Base-by-base conservation (phyloP, 805 yeast species). In the Kodamaea hsintzibuensis region DNA sequence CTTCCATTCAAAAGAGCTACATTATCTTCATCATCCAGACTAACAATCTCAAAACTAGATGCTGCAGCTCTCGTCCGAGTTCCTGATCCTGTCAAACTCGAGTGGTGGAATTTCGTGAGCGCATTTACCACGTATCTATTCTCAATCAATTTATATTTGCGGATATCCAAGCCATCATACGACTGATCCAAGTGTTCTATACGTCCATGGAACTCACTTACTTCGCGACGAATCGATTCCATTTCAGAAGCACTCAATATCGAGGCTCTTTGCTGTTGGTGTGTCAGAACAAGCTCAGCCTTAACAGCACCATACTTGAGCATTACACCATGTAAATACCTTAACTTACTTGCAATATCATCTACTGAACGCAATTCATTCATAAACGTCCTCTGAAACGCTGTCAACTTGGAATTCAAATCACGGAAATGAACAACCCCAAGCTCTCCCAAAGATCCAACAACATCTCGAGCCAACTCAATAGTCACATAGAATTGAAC, bases 401-500 rank as follows among this genome's bases (percentile, higher is more conserved):
- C 69, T 14, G 79, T 75, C 49, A 77, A 61, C 52, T 67, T 70
- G 19, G 76, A 68, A 59, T 78, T 78, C 74, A 90, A 78, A 61
- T 76, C 80, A 40, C 80, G 62, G 58, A 76, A 76, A 59, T 76
- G 80, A 10, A 76, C 80, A 25, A 66, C 63, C 22, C 78, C 78
- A 16, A 68, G 55, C n/a, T 62, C 57, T 7, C 80, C 80, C 27
- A 77, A 58, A 1, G 67, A 66, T 46, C 63, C 64, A 16, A 74
- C 78, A 53, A 74, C 69, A 48, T 76, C 80, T 47, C 80, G 55
- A 7, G 79, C 78, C 60, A 76, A 61, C 57, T 78, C 82, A 14
- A 70, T 70, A 18, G 82, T 76, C 27, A 78, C 78, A 57, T 76
- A 78, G 64, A 78, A 73, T 55, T 78, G 82, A 12, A 78, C 80